Base-by-base conservation (phyloP, 2,329 filamentous ascomycete species). In the Scedosporium boydii region DNA sequence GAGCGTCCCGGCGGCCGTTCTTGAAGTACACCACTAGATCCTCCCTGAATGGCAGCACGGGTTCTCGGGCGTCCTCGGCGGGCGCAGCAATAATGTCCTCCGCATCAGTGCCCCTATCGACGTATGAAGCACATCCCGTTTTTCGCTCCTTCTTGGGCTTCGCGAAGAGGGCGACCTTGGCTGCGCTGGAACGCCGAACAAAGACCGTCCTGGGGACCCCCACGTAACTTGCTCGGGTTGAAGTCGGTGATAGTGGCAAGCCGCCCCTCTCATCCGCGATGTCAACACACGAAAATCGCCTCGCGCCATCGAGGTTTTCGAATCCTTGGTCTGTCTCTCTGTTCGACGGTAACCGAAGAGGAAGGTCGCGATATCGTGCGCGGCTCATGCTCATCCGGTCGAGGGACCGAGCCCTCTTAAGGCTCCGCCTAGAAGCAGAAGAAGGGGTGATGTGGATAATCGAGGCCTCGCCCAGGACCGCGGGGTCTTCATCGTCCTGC, bases 11-110 rank as follows among this genome's bases (percentile, higher is more conserved):
- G 1, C 71, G 69, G 1, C 77, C 77, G 7, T 78, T 75, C 14
- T 77, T 79, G 62, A 87, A 78, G 56, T 82, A 75, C 26, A 88
- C 74, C 2, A 86, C 76, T 1, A 86, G 68, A 64, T 87, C 81
- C 67, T 87, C 85, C 0, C 75, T 67, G 51, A 97, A 71, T 0
- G 81, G 78, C 23, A 87, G 73, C 0, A 84, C 75, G 1, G 80
- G 74, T 41, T 76, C 72, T 46, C 77, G 77, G 0, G 69, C 61
- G 16, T 68, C 63, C 7, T 70, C 62, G 6, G 64, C 48, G 14
- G 66, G 65, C 1, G 64, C 27, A 6, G 27, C 27, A 14, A 69
- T 62, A 6, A 64, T 59, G 1, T 72, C 66, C 6, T 68, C 69
- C 1, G 72, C 70, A 67, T 79, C 75, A 0, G 74, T 75, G 14